Conservation (phyloP, 805 yeast genomes). For the Starmerella kuoi region DNA sequence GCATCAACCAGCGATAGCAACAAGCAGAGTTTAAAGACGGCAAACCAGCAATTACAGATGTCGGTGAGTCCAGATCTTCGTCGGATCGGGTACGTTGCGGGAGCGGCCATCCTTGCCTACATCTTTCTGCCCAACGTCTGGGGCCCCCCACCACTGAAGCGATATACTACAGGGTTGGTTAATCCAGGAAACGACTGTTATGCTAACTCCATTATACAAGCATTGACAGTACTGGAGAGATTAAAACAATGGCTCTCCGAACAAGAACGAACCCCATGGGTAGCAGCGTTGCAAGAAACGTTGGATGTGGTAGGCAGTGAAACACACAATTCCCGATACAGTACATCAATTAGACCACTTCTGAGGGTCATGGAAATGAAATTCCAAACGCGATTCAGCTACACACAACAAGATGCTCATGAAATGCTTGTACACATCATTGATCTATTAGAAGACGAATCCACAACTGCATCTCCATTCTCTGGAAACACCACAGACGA, state of each 20-base stretch:
- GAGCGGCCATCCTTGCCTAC: conserved; percentile 7
- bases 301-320: conserved; percentile 42
- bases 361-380: conserved; percentile 59
- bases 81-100: too few relatives aligned
- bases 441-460: conserved; percentile 47
- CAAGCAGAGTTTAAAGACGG: too few relatives aligned
- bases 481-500: conserved; percentile 54
- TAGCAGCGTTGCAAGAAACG: conserved; percentile 19
- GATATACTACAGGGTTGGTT: conserved; percentile 62
- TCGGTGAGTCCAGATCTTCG: too few relatives aligned
- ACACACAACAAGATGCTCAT: conserved; percentile 89
- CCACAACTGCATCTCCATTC: conserved; percentile 47
- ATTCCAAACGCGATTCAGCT: conserved; percentile 60
- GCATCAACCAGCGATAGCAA: too few relatives aligned
- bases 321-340: conserved; percentile 40
- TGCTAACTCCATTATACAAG: conserved; percentile 82
- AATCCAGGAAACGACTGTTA: conserved; percentile 83
- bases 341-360: conserved; percentile 67
- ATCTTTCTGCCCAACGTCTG: conserved; percentile 8
- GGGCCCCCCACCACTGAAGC: background rate
- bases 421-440: conserved; percentile 72
- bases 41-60: too few relatives aligned
- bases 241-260: conserved; percentile 22
- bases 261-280: conserved; percentile 10
- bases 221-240: conserved; percentile 24